Base-by-base conservation (phyloP, 352 stramenopile genomes). In the Phytophthora sansomeana region DNA sequence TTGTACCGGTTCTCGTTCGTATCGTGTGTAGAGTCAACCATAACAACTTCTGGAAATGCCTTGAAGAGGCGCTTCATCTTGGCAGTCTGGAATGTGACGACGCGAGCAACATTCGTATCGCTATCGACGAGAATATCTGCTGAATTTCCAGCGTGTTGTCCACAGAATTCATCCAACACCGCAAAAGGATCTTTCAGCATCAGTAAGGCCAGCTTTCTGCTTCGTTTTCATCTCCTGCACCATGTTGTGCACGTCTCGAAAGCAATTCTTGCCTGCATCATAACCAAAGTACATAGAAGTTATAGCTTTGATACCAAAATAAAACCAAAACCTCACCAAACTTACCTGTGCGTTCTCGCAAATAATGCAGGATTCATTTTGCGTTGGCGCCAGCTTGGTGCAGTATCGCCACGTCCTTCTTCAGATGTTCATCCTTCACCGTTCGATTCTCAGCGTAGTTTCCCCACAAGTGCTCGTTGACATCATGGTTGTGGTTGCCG, bases 1-100 rank as follows among this genome's bases (percentile, higher is more conserved):
- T 66, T 66, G 39, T 58, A 59, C 17, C 58, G n/a, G 35, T 66
- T 66, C 6, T 24, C 41, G 39, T 66, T 58, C 3, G 48, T 59
- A 3, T 30, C 24, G 26, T 66, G 58, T 3, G 58, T 66, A 1
- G 47, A 43, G n/a, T 66, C 58, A 6, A 59, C 58, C 11, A 66
- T 14, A 3, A 53, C 36, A 3, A 66, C 48, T 29, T 66, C 47
- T 6, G 58, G 48, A 26, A 66, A 66, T 13, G 58, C 58, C 8
- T 38, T 36, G 29, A 59, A 66, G 5, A 66, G 26, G 1, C 58
- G 58, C 11, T 58, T 57, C 58, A 53, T 61, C 21, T 46, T 47
- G 0, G 54, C 54, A 9, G 38, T 53, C 14, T 61, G 54, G 33
- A 61, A 61, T 6, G 54, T 47, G 14, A 61, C 41, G 11, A 61